Evolutionary conservation across 192 early-diverging fungal species (phyloP), one percentile per base, ranked within the genome.

Genomic region (Ramicandelaber brevisporus): DNA sequence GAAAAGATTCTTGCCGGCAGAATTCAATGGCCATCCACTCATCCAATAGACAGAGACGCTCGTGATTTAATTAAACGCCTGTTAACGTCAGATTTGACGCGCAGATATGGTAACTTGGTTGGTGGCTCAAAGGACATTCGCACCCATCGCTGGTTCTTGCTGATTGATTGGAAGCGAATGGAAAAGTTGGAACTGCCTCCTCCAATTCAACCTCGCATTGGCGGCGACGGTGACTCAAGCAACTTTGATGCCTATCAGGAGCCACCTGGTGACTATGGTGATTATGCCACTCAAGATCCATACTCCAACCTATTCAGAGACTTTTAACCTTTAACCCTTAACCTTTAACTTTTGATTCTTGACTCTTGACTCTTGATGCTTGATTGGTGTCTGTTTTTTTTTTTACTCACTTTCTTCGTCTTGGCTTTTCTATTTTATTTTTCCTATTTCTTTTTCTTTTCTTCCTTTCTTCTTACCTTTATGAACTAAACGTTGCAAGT

Each of bases 171-270:
- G 81, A 63, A 71, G 34, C 59, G 58, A 26, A 54, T 97, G 28
- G 55, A 61, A 12, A 53, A 53, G 10, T 45, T 69, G 27, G 61
- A 78, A 36, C 68, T 85, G 34, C 65, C 71, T 24, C 70, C 86
- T 13, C 87, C 87, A 9, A 84, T 88, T 45, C 54, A 78, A 21
- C 90, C 90, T 12, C 68, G 67, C 15, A 53, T 85, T 20, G 50
- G 51, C 29, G 67, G 72, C 22, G 74, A 78, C 6, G 85, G 86
- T 21, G 90, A 97, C 40, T 68, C 90, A 8, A 77, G 70, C 44
- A 78, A 96, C 55, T 96, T 92, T 66, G 87, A 92, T 46, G 56
- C 63, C 38, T 96, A 96, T 43, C 77, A 80, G 3, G 90, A 97
- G 47, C 75, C 86, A 30, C 48, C 64, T 11, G 87, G 88, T 40